Conservation (phyloP, 75 land plant species). For the Sequoia sempervirens region DNA sequence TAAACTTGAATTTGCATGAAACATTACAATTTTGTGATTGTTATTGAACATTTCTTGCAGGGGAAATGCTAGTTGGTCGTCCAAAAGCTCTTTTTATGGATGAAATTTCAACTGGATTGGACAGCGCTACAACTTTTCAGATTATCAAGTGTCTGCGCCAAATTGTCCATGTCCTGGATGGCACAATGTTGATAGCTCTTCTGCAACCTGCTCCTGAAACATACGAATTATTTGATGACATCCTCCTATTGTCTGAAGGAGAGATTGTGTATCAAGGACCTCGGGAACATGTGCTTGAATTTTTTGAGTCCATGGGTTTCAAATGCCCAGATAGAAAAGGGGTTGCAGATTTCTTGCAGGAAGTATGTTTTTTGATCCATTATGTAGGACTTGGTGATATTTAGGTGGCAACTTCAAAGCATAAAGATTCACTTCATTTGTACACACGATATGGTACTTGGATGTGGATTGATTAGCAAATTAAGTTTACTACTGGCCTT, state of each 20-base stretch:
- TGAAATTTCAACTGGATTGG: slow-evolving; percentile 67
- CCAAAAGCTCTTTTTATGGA: slow-evolving; percentile 41
- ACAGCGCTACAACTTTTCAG: slow-evolving; percentile 65
- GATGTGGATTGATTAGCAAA: not conserved
- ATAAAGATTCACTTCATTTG: slow-evolving; percentile 38
- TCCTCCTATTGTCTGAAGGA: slow-evolving; percentile 61
- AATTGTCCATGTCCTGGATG: slow-evolving; percentile 16
- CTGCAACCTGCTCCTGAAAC: slow-evolving; percentile 40
- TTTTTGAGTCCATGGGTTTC: slow-evolving; percentile 31
- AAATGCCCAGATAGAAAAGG: slow-evolving; percentile 34
- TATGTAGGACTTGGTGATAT: not conserved
- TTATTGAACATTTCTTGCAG: slow-evolving; percentile 7
- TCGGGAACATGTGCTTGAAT: slow-evolving; percentile 38
- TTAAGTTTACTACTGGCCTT: not conserved
- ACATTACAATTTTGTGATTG: not conserved
- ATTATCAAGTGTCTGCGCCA: slow-evolving; percentile 51
- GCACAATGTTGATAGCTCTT: slow-evolving; percentile 24
- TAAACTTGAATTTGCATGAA: not conserved
- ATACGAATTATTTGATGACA: slow-evolving; percentile 59
- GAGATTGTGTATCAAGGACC: slow-evolving; percentile 81
- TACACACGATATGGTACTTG: slow-evolving; percentile 15
- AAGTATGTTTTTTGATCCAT: slow-evolving; percentile 17
- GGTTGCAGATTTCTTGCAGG: slow-evolving; percentile 40
- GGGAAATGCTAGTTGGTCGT: slow-evolving; percentile 36
- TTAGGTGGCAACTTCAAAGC: not conserved